Evolutionary conservation across 2,329 filamentous ascomycete species (phyloP).

Genomic region (Cucurbitaria berberidis): DNA sequence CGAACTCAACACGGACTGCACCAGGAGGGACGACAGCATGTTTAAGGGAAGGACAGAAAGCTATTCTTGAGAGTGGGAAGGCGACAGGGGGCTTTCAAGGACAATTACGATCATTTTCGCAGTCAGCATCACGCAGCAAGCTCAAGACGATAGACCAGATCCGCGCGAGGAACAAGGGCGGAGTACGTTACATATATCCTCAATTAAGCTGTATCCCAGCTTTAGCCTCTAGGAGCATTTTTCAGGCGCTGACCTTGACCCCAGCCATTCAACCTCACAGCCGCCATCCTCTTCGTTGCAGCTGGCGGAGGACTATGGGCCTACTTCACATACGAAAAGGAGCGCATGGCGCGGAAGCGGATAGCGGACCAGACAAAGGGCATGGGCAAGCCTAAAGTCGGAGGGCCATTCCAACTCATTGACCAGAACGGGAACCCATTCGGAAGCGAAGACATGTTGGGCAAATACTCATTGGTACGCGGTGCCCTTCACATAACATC

Average conservation of each 20-base stretch:
- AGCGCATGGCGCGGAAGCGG: slow-evolving; percentile 84
- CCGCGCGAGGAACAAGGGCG: slow-evolving; percentile 42
- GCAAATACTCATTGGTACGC: slow-evolving; percentile 79
- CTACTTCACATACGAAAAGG: slow-evolving; percentile 95
- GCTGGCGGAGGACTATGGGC: slow-evolving; percentile 79
- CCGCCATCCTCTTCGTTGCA: slow-evolving; percentile 81
- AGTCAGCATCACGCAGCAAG: slow-evolving; percentile 32
- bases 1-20: slow-evolving; percentile 18
- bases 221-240: not conserved
- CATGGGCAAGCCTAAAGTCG: slow-evolving; percentile 90
- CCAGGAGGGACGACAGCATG: slow-evolving; percentile 16
- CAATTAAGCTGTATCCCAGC: not conserved
- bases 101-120: slow-evolving; percentile 35
- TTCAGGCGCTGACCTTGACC: slow-evolving; percentile 10
- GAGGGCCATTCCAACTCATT: slow-evolving; percentile 80
- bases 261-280: slow-evolving; percentile 92
- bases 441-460: slow-evolving; percentile 80
- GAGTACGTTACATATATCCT: slow-evolving; percentile 27
- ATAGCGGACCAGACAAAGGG: slow-evolving; percentile 93
- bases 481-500: not conserved
- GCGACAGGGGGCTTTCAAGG: slow-evolving; percentile 7
- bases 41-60: slow-evolving; percentile 16
- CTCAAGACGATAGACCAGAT: slow-evolving; percentile 49
- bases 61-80: not conserved
- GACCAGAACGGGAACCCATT: slow-evolving; percentile 83